Evolutionary conservation across 2,329 filamentous ascomycete species (phyloP).

Genomic region (Fragosphaeria purpurea): DNA sequence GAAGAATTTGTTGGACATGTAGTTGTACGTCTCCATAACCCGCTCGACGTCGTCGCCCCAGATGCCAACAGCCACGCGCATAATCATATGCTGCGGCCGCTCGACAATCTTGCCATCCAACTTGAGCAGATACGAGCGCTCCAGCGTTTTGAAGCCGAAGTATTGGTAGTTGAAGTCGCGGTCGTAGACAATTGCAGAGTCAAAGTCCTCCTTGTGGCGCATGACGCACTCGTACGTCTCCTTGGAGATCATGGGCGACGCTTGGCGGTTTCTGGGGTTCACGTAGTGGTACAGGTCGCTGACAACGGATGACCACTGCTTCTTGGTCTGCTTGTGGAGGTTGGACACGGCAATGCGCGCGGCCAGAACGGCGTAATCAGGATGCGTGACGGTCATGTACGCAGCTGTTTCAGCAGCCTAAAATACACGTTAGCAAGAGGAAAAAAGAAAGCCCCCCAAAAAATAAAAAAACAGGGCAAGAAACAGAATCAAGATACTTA

Average conservation of each 20-base stretch:
- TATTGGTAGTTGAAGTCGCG: slow-evolving; percentile 99
- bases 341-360: slow-evolving; percentile 98
- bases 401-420: slow-evolving; percentile 97
- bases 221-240: slow-evolving; percentile 87
- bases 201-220: slow-evolving; percentile 92
- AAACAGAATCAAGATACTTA: slow-evolving; percentile 38
- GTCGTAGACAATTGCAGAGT: slow-evolving; percentile 98
- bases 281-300: slow-evolving; percentile 90
- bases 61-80: slow-evolving; percentile 96
- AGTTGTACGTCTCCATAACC: slow-evolving; percentile 94
- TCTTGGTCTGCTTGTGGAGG: slow-evolving; percentile 99
- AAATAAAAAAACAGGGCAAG: too few relatives aligned
- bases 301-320: slow-evolving; percentile 96
- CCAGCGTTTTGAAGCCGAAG: slow-evolving; percentile 98
- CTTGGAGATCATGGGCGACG: slow-evolving; percentile 90
- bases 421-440: slow-evolving; percentile 1
- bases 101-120: slow-evolving; percentile 94
- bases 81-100: slow-evolving; percentile 98
- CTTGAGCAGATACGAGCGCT: slow-evolving; percentile 93
- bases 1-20: slow-evolving; percentile 98
- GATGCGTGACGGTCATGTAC: slow-evolving; percentile 99
- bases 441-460: neutral
- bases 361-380: slow-evolving; percentile 96
- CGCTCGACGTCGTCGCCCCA: slow-evolving; percentile 92
- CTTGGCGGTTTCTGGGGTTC: slow-evolving; percentile 79